Percentiles rank a stretch among this genome's conserved stretches.
These are phyloP conservation scores for Cercophora newfieldiana DNA, from an alignment of 495 filamentous ascomycete genomes.

Conservation along the genomic window DNA sequence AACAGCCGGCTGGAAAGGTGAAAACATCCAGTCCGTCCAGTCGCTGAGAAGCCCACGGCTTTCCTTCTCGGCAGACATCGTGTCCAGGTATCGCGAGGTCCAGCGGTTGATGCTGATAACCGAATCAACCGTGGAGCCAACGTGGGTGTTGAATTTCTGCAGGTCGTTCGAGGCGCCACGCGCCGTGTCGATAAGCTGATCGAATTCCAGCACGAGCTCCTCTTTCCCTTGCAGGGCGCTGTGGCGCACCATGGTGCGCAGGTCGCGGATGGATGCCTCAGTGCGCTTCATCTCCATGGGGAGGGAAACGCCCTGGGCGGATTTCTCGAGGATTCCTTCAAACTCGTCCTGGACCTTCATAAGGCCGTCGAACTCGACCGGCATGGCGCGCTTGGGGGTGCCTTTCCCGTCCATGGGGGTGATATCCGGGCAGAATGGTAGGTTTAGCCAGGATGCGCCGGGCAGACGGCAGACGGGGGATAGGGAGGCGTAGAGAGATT, in stretches of 20 bases:
- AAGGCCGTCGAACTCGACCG: constrained; percentile 64
- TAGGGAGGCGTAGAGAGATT: constrained; percentile 50
- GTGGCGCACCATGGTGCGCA: constrained; percentile 62
- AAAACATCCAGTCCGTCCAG: constrained; percentile 43
- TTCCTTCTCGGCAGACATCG: constrained; percentile 51
- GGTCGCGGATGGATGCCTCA: constrained; percentile 70
- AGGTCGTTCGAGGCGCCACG: constrained; percentile 57
- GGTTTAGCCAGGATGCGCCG: constrained; percentile 53
- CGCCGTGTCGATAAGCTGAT: constrained; percentile 63
- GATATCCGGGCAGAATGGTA: constrained; percentile 59
- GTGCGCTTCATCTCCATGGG: constrained; percentile 70
- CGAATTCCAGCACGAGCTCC: constrained; percentile 66
- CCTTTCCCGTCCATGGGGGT: constrained; percentile 17
- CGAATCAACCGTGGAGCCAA: constrained; percentile 67
- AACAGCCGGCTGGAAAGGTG: constrained; percentile 57
- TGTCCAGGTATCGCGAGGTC: constrained; percentile 66
- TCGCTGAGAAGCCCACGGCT: constrained; percentile 42
- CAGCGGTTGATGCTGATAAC: constrained; percentile 61
- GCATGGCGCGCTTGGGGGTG: constrained; percentile 10
- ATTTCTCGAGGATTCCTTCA: constrained; percentile 63
- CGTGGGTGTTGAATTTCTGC: constrained; percentile 66
- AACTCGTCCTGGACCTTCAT: constrained; percentile 66
- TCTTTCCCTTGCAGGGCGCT: constrained; percentile 49
- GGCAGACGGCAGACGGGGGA: constrained; percentile 67
- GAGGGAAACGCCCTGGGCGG: constrained; percentile 56